Base-by-base conservation (phyloP, 495 filamentous ascomycete genomes). In the Aspergillus wentii region DNA sequence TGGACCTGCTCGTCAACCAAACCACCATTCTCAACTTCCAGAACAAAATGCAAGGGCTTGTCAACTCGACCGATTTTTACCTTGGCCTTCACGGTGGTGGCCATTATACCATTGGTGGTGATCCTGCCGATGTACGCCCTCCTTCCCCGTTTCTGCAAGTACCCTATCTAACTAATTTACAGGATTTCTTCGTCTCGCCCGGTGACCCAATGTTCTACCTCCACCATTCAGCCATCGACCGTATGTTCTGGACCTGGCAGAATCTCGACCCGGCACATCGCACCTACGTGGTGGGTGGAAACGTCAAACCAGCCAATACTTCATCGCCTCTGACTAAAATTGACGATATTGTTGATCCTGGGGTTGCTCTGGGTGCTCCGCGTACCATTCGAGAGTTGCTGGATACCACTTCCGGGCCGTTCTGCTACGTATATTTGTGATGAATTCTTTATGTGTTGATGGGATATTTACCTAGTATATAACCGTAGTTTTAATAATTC, bases 61-160 rank as follows among this genome's bases (percentile, higher is more conserved):
- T 17, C 17, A n/a, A n/a, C n/a, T 31, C 33, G 4, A 17, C 30
- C 3, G 14, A 18, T 15, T 29, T 54, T 22, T 51, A 59, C 49
- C 40, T 74, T 17, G 76, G 77, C 16, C 61, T 78, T 11, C 80
- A 77, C 48, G 64, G 68, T 3, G 74, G 62, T 10, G 80, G 80
- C 7, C 80, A 85, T 43, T 75, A 70, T 49, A 66, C 67, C 4
- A 68, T 80, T 15, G 78, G 62, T 17, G 77, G 71, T 17, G 69
- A 79, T 46, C 64, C 37, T 6, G 43, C 32, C 33, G 37, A 37
- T 16, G 42, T 44, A 44, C 2, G 32, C 20, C 8, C 20, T 19
- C n/a, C 22, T 33, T 19, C 16, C 16, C 3, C 3, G 1, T 20
- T 25, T 13, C 22, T 17, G 7, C 4, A 8, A 13, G n/a, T 11